Percentiles rank a stretch among this genome's conserved stretches.
Conservation (phyloP, 345 rosid genomes). For the Cardiospermum halicacabum region DNA sequence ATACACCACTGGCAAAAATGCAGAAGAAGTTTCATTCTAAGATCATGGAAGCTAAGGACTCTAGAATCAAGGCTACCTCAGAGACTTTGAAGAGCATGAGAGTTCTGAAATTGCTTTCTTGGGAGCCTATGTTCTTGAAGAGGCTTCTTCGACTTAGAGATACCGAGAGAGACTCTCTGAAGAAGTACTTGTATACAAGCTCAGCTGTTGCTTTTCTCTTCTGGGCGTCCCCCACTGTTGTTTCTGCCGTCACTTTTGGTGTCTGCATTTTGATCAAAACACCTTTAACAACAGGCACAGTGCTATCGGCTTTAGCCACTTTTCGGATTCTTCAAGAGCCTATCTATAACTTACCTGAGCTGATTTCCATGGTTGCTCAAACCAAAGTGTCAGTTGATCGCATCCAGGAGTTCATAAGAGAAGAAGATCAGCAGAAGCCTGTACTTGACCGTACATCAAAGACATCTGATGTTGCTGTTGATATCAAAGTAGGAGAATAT, state of each 20-base stretch:
- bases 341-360: conserved; percentile 57
- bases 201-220: conserved; percentile 56
- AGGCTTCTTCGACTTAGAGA: conserved; percentile 52
- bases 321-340: conserved; percentile 63
- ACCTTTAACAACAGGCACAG: conserved; percentile 44
- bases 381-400: conserved; percentile 52
- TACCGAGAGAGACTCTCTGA: conserved; percentile 40
- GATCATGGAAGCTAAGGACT: conserved; percentile 55
- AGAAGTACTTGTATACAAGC: conserved; percentile 46
- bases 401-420: conserved; percentile 34
- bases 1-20: conserved; percentile 56
- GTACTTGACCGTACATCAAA: conserved; percentile 10
- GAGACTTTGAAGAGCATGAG: conserved; percentile 60
- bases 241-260: conserved; percentile 53
- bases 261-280: conserved; percentile 38
- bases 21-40: conserved; percentile 47
- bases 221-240: conserved; percentile 58
- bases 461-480: conserved; percentile 23
- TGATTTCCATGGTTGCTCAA: conserved; percentile 51
- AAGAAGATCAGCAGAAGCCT: conserved; percentile 39
- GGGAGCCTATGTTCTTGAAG: conserved; percentile 42
- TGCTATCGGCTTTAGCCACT: conserved; percentile 59
- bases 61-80: conserved; percentile 43
- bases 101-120: conserved; percentile 46
- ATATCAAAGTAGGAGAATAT: conserved; percentile 42